Conservation (phyloP, 2,329 filamentous ascomycete species). For the Hyphodiscus sp. region DNA sequence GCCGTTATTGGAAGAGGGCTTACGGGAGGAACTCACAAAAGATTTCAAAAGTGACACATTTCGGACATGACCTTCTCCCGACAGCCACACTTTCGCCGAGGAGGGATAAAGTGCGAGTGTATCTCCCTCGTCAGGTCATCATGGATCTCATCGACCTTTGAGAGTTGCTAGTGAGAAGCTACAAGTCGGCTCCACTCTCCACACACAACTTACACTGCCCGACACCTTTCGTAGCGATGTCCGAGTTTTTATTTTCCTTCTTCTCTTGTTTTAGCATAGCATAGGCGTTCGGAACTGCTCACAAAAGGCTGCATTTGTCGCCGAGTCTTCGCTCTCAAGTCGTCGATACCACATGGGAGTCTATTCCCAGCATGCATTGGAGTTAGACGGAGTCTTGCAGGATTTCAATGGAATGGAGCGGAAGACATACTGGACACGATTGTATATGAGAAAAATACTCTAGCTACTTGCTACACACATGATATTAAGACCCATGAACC, state of each 20-base stretch:
- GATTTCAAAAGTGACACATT: background rate
- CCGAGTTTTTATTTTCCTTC: background rate
- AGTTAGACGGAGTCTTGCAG: background rate
- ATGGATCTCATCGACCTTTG: no score
- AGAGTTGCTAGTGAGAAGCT: no score
- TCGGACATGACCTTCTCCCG: no score
- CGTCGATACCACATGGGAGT: background rate
- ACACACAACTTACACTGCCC: no score
- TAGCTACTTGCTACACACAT: background rate
- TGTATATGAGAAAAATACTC: background rate
- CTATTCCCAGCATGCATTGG: background rate
- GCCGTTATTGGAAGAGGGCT: background rate
- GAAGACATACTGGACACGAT: background rate
- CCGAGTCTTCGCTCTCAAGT: background rate
- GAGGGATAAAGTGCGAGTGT: no score
- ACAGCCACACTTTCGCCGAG: no score
- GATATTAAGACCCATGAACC: background rate
- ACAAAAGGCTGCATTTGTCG: background rate
- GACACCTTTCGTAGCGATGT: no score
- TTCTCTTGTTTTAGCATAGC: background rate
- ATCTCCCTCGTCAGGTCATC: no score
- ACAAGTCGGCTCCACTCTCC: no score
- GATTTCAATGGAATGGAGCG: background rate
- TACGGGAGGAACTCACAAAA: background rate
- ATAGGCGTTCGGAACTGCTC: background rate